Percentiles rank a stretch among this genome's conserved stretches.
Evolutionary conservation across 108 stramenopile species (phyloP).

Genomic region (Fistulifera solaris): DNA sequence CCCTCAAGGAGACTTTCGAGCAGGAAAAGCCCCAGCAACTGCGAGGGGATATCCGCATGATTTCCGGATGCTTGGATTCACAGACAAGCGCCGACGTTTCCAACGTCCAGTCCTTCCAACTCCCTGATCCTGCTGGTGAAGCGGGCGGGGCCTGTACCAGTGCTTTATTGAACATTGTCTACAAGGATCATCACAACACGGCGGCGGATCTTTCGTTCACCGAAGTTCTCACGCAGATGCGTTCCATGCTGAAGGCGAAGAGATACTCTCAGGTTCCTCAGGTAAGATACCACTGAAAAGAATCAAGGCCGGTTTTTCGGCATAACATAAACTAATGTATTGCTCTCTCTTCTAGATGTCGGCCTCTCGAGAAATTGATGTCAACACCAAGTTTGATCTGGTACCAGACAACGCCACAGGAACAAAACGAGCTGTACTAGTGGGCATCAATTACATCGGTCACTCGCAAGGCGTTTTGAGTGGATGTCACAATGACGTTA

Average conservation of each 20-base stretch:
- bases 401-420: slow-evolving; percentile 13
- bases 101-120: slow-evolving; percentile 55
- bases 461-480: slow-evolving; percentile 23
- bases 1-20: neutral
- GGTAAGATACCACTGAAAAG: too few relatives aligned
- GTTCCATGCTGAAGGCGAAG: slow-evolving; percentile 3
- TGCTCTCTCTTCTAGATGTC: slow-evolving; percentile 1
- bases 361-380: slow-evolving; percentile 16
- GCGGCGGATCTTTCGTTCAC: slow-evolving; percentile 3
- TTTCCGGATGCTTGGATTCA: slow-evolving; percentile 71
- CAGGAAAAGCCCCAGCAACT: slow-evolving; percentile 48
- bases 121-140: slow-evolving; percentile 62
- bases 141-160: slow-evolving; percentile 90
- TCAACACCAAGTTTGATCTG: slow-evolving; percentile 16
- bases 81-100: slow-evolving; percentile 87
- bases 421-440: slow-evolving; percentile 22
- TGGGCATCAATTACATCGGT: slow-evolving; percentile 49
- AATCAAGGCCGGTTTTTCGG: too few relatives aligned
- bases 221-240: slow-evolving; percentile 6
- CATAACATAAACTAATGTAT: too few relatives aligned
- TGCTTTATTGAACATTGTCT: slow-evolving; percentile 62
- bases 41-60: slow-evolving; percentile 76
- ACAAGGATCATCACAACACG: slow-evolving; percentile 8
- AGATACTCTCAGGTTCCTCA: slow-evolving; percentile 20
- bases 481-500: slow-evolving; percentile 64